phyloP scores from a whole-genome alignment of 2,329 filamentous ascomycete species.

The Huntiella moniliformis region DNA sequence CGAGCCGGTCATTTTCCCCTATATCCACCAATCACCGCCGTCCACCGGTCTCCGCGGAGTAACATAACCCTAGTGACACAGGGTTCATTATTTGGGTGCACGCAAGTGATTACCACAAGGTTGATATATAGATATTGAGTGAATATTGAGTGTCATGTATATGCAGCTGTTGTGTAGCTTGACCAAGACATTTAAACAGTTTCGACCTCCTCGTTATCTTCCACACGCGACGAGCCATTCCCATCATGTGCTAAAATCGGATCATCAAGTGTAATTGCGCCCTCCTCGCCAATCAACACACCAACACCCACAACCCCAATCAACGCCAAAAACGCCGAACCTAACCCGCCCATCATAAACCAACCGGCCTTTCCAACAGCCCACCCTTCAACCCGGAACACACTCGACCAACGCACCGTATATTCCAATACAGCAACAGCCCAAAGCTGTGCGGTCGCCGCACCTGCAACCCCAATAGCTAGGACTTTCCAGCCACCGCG shows the following conservation, averaged over 20 bases:
- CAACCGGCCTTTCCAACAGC: conserved; percentile 5
- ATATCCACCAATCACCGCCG: too few species aligned
- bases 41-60: too few species aligned
- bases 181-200: background rate
- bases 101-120: too few species aligned
- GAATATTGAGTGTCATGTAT: background rate
- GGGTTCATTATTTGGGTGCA: too few species aligned
- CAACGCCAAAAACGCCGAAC: conserved; percentile 5
- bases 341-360: conserved; percentile 8
- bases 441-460: conserved; percentile 4
- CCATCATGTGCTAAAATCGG: conserved; percentile 3
- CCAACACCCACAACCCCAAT: conserved; percentile 3
- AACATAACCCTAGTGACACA: too few species aligned
- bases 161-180: background rate
- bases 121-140: background rate
- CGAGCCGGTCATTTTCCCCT: too few species aligned
- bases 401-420: conserved; percentile 23
- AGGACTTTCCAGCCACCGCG: conserved; percentile 57
- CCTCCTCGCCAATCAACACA: conserved; percentile 4
- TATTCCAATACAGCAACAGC: conserved; percentile 52
- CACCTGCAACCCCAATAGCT: conserved; percentile 36
- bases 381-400: conserved; percentile 9
- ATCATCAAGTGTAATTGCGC: conserved; percentile 6
- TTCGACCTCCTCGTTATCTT: background rate
- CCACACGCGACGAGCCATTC: background rate